phyloP scores from a whole-genome alignment of 495 filamentous ascomycete genomes.

The Hypoxylon subgilvum region DNA sequence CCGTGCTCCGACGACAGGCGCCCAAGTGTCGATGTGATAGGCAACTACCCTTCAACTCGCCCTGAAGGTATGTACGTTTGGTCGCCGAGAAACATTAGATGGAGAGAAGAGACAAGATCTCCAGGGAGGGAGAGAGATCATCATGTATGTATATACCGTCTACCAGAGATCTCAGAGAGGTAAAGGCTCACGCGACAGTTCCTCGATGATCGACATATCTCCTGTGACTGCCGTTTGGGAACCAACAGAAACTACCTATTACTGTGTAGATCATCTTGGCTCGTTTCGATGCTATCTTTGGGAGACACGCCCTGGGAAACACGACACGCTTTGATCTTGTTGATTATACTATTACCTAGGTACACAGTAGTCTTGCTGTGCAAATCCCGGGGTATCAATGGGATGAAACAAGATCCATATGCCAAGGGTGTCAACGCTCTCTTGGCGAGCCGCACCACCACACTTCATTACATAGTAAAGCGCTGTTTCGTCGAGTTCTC shows the following conservation, averaged over 20 bases:
- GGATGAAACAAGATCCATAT: conserved; percentile 36
- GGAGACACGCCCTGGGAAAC: background rate
- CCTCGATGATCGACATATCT: conserved; percentile 24
- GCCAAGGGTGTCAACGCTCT: conserved; percentile 32
- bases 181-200: conserved; percentile 18
- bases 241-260: background rate
- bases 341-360: background rate
- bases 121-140: conserved; percentile 2
- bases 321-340: conserved; percentile 23
- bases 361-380: too few relatives aligned
- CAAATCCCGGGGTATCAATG: conserved; percentile 18
- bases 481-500: conserved; percentile 11
- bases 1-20: conserved; percentile 24
- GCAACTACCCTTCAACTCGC: conserved; percentile 34
- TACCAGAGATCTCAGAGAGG: conserved; percentile 4
- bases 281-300: conserved; percentile 1
- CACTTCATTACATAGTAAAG: too few relatives aligned
- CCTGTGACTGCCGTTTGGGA: conserved; percentile 13
- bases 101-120: conserved; percentile 7
- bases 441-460: conserved; percentile 30
- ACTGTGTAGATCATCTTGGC: conserved; percentile 11
- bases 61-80: conserved; percentile 30
- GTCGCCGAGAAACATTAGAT: conserved; percentile 31
- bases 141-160: conserved; percentile 26
- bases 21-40: conserved; percentile 21